Conservation (phyloP, 805 yeast genomes). For the Myxozyma udenii region DNA sequence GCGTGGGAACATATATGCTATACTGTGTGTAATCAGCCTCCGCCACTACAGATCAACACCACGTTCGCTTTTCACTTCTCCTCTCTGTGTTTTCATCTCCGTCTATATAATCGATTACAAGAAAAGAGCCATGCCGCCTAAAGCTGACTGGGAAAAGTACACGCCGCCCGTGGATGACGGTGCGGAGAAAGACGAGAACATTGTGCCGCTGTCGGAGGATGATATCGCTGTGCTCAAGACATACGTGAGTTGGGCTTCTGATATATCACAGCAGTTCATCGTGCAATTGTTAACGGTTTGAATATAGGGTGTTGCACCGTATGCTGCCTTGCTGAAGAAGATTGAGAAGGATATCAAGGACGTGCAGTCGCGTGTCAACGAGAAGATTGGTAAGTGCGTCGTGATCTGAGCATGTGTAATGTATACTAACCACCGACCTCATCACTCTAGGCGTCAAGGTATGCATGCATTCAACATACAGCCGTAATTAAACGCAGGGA, state of each 20-base stretch:
- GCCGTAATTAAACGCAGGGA: not conserved
- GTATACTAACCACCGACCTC: not conserved
- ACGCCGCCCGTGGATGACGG: slow-evolving; percentile 76
- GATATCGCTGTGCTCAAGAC: slow-evolving; percentile 97
- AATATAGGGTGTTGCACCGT: slow-evolving; percentile 86
- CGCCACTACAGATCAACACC: not conserved
- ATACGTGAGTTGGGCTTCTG: slow-evolving; percentile 45
- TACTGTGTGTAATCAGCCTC: not conserved
- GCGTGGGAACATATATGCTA: not conserved
- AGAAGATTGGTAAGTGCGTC: slow-evolving; percentile 66
- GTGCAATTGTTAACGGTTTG: not conserved
- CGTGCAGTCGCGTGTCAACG: slow-evolving; percentile 83
- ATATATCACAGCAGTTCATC: not conserved
- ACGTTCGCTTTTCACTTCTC: no score
- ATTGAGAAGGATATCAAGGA: slow-evolving; percentile 84
- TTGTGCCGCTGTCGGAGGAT: slow-evolving; percentile 86
- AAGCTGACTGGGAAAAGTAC: slow-evolving; percentile 98
- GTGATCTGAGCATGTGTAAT: not conserved
- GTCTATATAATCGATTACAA: no score
- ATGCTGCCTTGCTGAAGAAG: slow-evolving; percentile 72
- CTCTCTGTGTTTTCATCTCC: no score
- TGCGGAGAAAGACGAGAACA: slow-evolving; percentile 62
- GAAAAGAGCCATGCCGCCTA: slow-evolving; percentile 98
- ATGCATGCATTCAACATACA: not conserved
- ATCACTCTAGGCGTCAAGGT: slow-evolving; percentile 30